Conservation (phyloP, 495 filamentous ascomycete genomes). For the Paragyromitra xinjiangensis region DNA sequence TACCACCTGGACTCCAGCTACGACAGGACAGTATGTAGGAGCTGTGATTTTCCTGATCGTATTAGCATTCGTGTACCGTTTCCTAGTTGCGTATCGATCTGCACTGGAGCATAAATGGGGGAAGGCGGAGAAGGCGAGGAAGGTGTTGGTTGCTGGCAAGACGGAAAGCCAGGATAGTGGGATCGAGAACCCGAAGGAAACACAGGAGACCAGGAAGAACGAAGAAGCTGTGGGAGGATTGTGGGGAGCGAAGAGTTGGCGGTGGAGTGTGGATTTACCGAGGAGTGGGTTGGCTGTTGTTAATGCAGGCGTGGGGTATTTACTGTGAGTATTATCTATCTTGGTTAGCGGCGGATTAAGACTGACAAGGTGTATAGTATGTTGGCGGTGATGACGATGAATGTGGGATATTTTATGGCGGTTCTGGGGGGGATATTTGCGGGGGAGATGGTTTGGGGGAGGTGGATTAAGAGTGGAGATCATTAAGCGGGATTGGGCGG, state of each 20-base stretch:
- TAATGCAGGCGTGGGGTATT: slow-evolving; percentile 79
- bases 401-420: slow-evolving; percentile 93
- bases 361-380: slow-evolving; percentile 67
- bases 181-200: slow-evolving; percentile 65
- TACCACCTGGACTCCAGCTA: slow-evolving; percentile 73
- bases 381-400: slow-evolving; percentile 98
- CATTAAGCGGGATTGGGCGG: slow-evolving; percentile 56
- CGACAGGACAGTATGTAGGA: slow-evolving; percentile 72
- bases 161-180: slow-evolving; percentile 63
- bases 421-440: slow-evolving; percentile 83
- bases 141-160: slow-evolving; percentile 24
- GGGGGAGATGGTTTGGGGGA: slow-evolving; percentile 81
- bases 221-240: slow-evolving; percentile 69
- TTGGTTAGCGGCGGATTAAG: background rate
- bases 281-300: slow-evolving; percentile 74
- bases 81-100: slow-evolving; percentile 72
- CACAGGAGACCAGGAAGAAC: slow-evolving; percentile 77
- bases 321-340: slow-evolving; percentile 74
- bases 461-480: slow-evolving; percentile 63
- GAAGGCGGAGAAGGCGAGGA: slow-evolving; percentile 13
- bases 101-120: slow-evolving; percentile 66
- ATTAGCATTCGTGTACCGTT: slow-evolving; percentile 68
- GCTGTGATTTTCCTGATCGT: slow-evolving; percentile 61
- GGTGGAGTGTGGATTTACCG: slow-evolving; percentile 79
- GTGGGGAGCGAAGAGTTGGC: slow-evolving; percentile 70